Evolutionary conservation across 495 filamentous ascomycete genomes (phyloP).

Genomic region (Aspergillus ellipticus): DNA sequence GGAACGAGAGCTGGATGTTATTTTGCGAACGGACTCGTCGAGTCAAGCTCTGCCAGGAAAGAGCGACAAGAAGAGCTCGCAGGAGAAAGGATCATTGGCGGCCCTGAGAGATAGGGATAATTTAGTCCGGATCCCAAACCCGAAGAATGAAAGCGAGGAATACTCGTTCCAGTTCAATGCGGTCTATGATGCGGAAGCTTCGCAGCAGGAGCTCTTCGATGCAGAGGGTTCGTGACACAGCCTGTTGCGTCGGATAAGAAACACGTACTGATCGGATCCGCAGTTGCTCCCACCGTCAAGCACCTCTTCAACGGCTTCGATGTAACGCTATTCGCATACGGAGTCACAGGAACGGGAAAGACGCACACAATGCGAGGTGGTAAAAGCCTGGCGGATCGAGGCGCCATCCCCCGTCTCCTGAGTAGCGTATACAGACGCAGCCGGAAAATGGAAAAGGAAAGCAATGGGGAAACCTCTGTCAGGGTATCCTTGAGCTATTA

Average conservation of each 20-base stretch:
- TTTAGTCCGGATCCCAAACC: conserved; percentile 86
- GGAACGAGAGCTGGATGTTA: conserved; percentile 78
- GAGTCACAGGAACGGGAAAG: conserved; percentile 93
- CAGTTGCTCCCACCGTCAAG: conserved; percentile 76
- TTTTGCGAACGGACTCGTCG: conserved; percentile 59
- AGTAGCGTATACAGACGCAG: conserved; percentile 81
- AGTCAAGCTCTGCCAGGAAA: conserved; percentile 18
- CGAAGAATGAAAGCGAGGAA: conserved; percentile 84
- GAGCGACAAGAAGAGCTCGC: conserved; percentile 25
- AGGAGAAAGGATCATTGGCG: conserved; percentile 42
- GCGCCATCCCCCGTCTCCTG: conserved; percentile 84
- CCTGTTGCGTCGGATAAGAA: background rate
- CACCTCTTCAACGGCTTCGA: conserved; percentile 92
- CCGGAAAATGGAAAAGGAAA: conserved; percentile 85
- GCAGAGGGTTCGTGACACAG: conserved; percentile 64
- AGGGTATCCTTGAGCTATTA: conserved; percentile 87
- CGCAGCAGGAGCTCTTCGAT: conserved; percentile 84
- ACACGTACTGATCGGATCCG: conserved; percentile 21
- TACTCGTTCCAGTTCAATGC: conserved; percentile 95
- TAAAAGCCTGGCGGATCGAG: conserved; percentile 80
- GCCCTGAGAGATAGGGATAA: conserved; percentile 54
- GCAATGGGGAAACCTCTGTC: conserved; percentile 67
- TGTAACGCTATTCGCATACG: conserved; percentile 93
- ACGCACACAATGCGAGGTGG: conserved; percentile 98
- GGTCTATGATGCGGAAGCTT: conserved; percentile 75